Base-by-base conservation (phyloP, 2,329 filamentous ascomycete genomes). In the Pseudocercospora cruenta region DNA sequence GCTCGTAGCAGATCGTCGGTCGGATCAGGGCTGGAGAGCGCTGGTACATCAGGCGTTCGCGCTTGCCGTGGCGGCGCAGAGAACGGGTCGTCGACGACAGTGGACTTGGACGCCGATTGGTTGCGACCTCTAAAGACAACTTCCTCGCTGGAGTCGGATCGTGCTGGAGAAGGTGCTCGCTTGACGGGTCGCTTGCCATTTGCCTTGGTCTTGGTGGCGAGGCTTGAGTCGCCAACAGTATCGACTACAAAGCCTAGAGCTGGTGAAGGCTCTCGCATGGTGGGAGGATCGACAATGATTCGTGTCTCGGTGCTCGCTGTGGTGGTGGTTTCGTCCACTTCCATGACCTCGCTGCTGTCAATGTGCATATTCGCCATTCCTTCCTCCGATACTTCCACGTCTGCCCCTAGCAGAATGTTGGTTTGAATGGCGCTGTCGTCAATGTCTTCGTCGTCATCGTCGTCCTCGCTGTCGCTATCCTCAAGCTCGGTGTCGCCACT, bases 131-230 rank as follows among this genome's bases (percentile, higher is more conserved):
- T 85, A 74, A 91, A 92, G 0, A 92, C 73, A 4, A 92, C 81
- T 69, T 97, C 92, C 57, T 91, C 91, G 72, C 89, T 91, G 0
- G 90, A 91, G 69, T 87, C 83, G 0, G 84, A 85, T 6, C 74
- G 73, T 1, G 79, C 79, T 16, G 80, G 80, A 4, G 80, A 82
- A 1, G 79, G 72, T 43, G 75, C 78, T 8, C 80, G 80, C 53
- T 78, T 74, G 0, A 71, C 31, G 19, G 74, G 64, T 12, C 55
- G 51, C 65, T 70, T 71, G 58, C 61, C 65, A 12, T 62, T 62
- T n/a, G 64, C 64, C 24, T 68, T 68, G 3, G 58, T 43, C 12
- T 60, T 66, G 36, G 45, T 45, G 28, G 39, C 22, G 4, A 78
- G 69, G 36, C 69, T 67, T 7, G 70, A 60, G 60, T 78, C 76